Evolutionary conservation across 352 stramenopile genomes (phyloP).

Genomic region (Globisporangium viniferum): DNA sequence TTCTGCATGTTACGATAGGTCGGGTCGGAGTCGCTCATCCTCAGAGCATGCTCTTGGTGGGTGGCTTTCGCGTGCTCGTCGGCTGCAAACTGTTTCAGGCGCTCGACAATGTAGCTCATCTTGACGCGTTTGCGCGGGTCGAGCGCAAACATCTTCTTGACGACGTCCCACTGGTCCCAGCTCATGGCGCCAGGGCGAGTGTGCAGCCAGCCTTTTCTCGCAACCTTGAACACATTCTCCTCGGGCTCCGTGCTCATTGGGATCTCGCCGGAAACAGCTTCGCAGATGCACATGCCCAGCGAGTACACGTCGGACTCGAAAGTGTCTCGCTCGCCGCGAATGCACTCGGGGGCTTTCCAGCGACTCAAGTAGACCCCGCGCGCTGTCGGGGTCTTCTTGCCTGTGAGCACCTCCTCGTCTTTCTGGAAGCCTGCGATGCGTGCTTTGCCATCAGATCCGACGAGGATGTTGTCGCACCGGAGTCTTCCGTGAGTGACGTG

Average conservation of each 20-base stretch:
- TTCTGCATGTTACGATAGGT: not conserved
- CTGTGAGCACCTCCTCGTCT: not conserved
- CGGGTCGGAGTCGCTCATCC: not conserved
- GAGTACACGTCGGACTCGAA: conserved; percentile 29
- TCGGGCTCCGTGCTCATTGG: conserved; percentile 17
- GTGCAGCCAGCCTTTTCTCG: not conserved
- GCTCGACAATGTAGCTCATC: conserved; percentile 11
- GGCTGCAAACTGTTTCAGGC: conserved; percentile 9
- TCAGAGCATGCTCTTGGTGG: not conserved
- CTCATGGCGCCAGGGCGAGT: not conserved
- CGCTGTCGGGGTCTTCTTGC: not conserved
- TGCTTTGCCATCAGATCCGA: conserved; percentile 6
- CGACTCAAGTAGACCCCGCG: conserved; percentile 8
- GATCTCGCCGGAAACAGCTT: conserved; percentile 24
- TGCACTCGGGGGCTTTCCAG: conserved; percentile 29
- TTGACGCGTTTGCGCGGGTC: conserved; percentile 10
- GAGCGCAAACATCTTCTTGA: conserved; percentile 9
- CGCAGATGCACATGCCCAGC: conserved; percentile 33
- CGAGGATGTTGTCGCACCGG: conserved; percentile 10
- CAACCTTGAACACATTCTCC: not conserved
- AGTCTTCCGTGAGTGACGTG: conserved; percentile 28
- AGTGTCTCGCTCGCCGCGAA: conserved; percentile 22
- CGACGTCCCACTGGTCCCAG: conserved; percentile 5
- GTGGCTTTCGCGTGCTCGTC: not conserved
- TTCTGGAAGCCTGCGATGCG: conserved; percentile 8